These are phyloP conservation scores for Komagataella mondaviorum DNA, from an alignment of 805 yeast species.

Conservation along the genomic window DNA sequence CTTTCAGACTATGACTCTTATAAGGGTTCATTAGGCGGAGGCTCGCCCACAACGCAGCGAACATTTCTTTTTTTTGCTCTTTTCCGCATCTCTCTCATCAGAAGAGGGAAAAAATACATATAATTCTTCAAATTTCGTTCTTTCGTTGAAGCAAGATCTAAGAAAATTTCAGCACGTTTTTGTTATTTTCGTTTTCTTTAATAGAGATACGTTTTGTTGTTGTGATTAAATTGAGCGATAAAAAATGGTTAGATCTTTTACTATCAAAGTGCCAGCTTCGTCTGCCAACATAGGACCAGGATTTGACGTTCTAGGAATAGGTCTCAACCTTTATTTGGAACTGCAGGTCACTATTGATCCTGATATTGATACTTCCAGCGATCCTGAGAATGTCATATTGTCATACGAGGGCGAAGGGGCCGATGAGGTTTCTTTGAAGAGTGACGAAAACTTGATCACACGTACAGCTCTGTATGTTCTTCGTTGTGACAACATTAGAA, in stretches of 20 bases:
- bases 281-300: conserved; percentile 99
- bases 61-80: not conserved
- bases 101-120: not conserved
- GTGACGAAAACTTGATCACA: conserved; percentile 78
- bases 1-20: not conserved
- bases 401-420: conserved; percentile 68
- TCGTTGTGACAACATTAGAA: conserved; percentile 63
- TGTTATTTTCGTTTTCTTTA: not conserved
- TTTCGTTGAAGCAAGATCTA: not conserved
- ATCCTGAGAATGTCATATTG: conserved; percentile 57
- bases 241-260: conserved; percentile 34
- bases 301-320: conserved; percentile 91
- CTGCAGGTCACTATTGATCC: conserved; percentile 54
- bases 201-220: too few relatives aligned
- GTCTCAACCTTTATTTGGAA: conserved; percentile 62
- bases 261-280: conserved; percentile 81
- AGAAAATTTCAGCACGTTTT: not conserved
- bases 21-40: not conserved
- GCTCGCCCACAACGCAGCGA: not conserved
- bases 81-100: not conserved
- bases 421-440: conserved; percentile 61
- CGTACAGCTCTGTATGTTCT: conserved; percentile 86
- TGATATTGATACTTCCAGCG: conserved; percentile 29
- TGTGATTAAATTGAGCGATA: not conserved
- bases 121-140: not conserved